These are phyloP conservation scores for Thuidium tamariscinum DNA, from an alignment of 225 moss, liverwort and hornwort species.

Conservation along the genomic window DNA sequence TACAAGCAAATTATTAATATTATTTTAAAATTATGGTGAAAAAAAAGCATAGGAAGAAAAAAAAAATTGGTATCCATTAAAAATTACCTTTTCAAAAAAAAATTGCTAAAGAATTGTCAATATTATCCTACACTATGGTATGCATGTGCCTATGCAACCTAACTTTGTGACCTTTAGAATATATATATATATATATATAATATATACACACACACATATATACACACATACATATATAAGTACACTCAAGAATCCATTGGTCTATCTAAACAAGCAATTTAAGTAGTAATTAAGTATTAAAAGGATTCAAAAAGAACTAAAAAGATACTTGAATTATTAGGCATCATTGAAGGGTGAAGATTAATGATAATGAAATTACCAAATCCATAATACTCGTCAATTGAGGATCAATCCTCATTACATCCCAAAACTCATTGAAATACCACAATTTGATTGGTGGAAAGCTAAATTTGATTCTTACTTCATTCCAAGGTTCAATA, in stretches of 20 bases:
- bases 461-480: neutral
- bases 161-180: too few relatives aligned
- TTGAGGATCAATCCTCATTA: accelerated
- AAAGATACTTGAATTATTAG: neutral
- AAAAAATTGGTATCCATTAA: too few relatives aligned
- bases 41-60: too few relatives aligned
- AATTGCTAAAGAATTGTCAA: too few relatives aligned
- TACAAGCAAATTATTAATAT: too few relatives aligned
- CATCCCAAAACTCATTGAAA: accelerated
- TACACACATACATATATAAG: too few relatives aligned
- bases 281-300: neutral
- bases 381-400: neutral
- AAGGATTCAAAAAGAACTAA: accelerated
- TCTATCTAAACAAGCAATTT: accelerated
- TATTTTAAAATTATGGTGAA: too few relatives aligned
- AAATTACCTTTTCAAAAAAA: too few relatives aligned
- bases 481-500: accelerated
- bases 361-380: neutral
- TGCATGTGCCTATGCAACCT: neutral
- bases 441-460: neutral
- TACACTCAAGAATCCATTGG: neutral
- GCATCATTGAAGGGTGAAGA: accelerated
- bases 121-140: accelerated
- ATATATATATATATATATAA: too few relatives aligned
- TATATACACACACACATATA: too few relatives aligned